Evolutionary conservation across 805 yeast genomes (phyloP).

Genomic region (Cyberlindnera euphorbiae): DNA sequence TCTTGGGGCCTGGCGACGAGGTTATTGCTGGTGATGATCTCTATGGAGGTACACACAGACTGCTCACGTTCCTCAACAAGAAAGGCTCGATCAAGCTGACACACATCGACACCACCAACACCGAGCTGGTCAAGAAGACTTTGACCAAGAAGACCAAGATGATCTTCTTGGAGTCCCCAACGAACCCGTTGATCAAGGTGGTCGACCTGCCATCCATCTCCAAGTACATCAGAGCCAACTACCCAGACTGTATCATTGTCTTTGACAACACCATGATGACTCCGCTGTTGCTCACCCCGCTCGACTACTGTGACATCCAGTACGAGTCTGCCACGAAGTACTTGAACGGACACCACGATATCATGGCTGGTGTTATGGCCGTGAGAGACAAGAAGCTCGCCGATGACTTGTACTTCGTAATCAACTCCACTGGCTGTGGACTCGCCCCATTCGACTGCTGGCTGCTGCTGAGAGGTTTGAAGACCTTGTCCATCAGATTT

Average conservation of each 20-base stretch:
- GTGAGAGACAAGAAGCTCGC: conserved; percentile 60
- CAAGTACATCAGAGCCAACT: conserved; percentile 57
- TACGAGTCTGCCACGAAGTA: conserved; percentile 94
- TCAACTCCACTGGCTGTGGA: conserved; percentile 90
- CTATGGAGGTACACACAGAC: conserved; percentile 90
- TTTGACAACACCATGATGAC: conserved; percentile 98
- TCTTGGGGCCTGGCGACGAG: conserved; percentile 77
- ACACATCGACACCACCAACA: conserved; percentile 80
- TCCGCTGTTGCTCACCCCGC: conserved; percentile 79
- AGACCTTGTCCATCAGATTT: conserved; percentile 79
- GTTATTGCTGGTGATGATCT: conserved; percentile 93
- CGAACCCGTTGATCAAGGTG: conserved; percentile 88
- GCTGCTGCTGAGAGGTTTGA: conserved; percentile 83
- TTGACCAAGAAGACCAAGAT: conserved; percentile 58
- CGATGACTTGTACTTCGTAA: conserved; percentile 64
- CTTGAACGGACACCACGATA: conserved; percentile 90
- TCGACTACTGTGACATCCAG: conserved; percentile 82
- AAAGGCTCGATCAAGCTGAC: conserved; percentile 61
- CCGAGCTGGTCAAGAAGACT: conserved; percentile 52
- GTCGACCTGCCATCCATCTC: conserved; percentile 72
- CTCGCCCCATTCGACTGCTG: conserved; percentile 90
- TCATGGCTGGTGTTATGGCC: conserved; percentile 93
- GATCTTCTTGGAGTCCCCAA: conserved; percentile 87
- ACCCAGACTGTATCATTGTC: conserved; percentile 67
- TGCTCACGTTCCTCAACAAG: conserved; percentile 64